Base-by-base conservation (phyloP, 2,329 filamentous ascomycete species). In the Thielaviopsis musarum region DNA sequence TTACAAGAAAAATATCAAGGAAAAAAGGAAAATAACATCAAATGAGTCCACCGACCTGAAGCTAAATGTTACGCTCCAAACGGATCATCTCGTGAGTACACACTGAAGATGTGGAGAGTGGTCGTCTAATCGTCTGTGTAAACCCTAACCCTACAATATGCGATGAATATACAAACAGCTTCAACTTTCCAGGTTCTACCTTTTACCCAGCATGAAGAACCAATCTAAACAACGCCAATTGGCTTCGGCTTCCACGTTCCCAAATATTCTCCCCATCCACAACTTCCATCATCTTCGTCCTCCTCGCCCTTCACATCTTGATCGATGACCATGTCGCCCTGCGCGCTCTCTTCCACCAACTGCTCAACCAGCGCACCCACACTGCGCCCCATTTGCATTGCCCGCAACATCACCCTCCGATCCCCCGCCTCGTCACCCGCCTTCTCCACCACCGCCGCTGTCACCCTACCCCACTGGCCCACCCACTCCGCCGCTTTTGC, bases 371-470 rank as follows among this genome's bases (percentile, higher is more conserved):
- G 66, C 41, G 67, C 66, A 34, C 74, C 60, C 51, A 81, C 65
- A 30, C 69, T 71, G 61, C 70, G 68, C 17, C 71, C 71, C 17
- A 82, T 65, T 65, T 73, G 72, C 61, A 75, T 61, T 45, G 73
- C 75, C 58, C 72, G 72, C 21, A 76, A 66, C 61, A 77, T 71
- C 3, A 74, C 67, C 62, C 67, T 68, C 7, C 73, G 73, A n/a
- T 75, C 73, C 70, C 70, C 10, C n/a, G 68, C 67, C 56, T 62
- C 66, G 52, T 77, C 60, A 48, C 78, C 62, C 13, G 68, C 67
- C 54, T 61, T 66, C 49, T 77, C 59, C 52, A 79, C 62, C 54
- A 63, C 62, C 15, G 66, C 67, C 60, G 69, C 67, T 22, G 72
- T 71, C 68, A 71, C 75, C 56, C 64, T 67, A 41, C 64, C 65